These are phyloP conservation scores for Castanea mollissima DNA, from an alignment of 306 rosid species.

Conservation along the genomic window DNA sequence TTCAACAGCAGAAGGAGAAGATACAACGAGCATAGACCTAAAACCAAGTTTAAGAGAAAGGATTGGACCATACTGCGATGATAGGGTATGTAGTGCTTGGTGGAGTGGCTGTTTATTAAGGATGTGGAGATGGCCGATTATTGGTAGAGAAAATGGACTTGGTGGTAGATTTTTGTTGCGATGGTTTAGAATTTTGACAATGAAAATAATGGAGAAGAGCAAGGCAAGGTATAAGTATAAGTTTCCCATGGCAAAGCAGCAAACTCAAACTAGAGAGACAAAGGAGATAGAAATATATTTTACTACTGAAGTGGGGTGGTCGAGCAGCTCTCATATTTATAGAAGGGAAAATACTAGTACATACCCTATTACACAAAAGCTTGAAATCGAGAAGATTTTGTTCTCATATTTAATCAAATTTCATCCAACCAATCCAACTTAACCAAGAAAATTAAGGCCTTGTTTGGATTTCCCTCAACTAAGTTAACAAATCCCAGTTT, in stretches of 20 bases:
- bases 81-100: slow-evolving; percentile 17
- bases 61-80: slow-evolving; percentile 26
- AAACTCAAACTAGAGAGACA: no score
- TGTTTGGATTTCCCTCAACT: no score
- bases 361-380: no score
- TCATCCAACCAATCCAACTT: no score
- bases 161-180: slow-evolving; percentile 31
- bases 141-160: slow-evolving; percentile 39
- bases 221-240: neutral
- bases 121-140: slow-evolving; percentile 51
- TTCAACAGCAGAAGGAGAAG: slow-evolving; percentile 38
- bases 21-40: slow-evolving; percentile 31
- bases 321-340: no score
- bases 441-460: no score
- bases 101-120: slow-evolving; percentile 32
- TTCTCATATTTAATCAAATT: no score
- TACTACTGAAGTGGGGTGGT: no score
- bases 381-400: no score
- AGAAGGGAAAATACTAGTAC: no score
- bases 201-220: slow-evolving; percentile 11
- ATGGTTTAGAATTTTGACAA: neutral
- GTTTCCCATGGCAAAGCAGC: neutral
- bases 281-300: no score
- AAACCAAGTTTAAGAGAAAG: slow-evolving; percentile 27
- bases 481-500: no score